Conservation (phyloP, 2,329 filamentous ascomycete species). For the Aspergillus chevalieri region DNA sequence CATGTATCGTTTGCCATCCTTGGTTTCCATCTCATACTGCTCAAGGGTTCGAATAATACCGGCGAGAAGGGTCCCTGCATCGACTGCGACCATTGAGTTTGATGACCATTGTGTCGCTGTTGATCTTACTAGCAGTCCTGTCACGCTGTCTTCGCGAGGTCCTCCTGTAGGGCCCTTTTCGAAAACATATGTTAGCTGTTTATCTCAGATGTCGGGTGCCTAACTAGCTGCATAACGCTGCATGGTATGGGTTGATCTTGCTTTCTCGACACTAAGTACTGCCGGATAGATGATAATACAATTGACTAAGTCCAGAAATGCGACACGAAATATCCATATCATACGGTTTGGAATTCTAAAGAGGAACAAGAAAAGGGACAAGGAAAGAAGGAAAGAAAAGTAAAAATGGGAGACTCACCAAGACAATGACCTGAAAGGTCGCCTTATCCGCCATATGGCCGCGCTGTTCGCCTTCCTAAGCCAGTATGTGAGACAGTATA, state of each 20-base stretch:
- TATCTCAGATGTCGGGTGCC: slow-evolving; percentile 13
- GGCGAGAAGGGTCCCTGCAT: slow-evolving; percentile 83
- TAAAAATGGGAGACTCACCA: slow-evolving; percentile 51
- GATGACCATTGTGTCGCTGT: slow-evolving; percentile 70
- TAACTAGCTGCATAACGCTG: slow-evolving; percentile 2
- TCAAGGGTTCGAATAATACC: slow-evolving; percentile 77
- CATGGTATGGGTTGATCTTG: background rate
- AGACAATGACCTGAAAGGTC: slow-evolving; percentile 66
- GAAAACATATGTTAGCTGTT: slow-evolving; percentile 21
- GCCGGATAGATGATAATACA: background rate
- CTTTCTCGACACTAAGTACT: background rate
- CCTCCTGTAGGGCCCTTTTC: slow-evolving; percentile 79
- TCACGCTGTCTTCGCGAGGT: slow-evolving; percentile 82
- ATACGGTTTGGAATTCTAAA: background rate
- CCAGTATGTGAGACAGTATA: background rate
- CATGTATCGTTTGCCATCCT: slow-evolving; percentile 23
- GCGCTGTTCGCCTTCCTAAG: background rate
- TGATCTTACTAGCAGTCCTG: slow-evolving; percentile 81
- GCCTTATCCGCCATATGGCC: slow-evolving; percentile 25
- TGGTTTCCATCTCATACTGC: slow-evolving; percentile 18
- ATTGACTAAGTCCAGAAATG: background rate
- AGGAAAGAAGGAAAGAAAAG: slow-evolving; percentile 4
- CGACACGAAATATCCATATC: background rate
- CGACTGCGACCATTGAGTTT: slow-evolving; percentile 81
- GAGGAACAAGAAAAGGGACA: background rate